Conservation (phyloP, 345 rosid species). For the Excoecaria agallocha region DNA sequence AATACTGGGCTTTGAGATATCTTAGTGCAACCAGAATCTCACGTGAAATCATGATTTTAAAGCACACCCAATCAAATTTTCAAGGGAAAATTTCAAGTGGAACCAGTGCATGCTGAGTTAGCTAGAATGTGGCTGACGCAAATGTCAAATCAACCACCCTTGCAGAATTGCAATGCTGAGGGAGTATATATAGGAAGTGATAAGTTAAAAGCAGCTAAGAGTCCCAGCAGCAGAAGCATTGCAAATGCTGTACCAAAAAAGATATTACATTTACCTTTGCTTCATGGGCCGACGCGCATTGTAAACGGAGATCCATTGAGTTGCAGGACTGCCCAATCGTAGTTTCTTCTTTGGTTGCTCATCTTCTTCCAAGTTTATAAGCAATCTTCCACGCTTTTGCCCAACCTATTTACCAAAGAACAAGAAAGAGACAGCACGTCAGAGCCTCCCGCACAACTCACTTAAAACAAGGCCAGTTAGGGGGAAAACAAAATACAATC, state of each 20-base stretch:
- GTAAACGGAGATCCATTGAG: conserved; percentile 36
- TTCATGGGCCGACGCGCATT: conserved; percentile 36
- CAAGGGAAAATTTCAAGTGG: not conserved
- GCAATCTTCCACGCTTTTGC: conserved; percentile 35
- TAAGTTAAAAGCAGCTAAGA: not conserved
- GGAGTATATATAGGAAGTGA: not conserved
- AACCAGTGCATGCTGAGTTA: not conserved
- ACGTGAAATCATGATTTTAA: not conserved
- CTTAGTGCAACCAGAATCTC: not conserved
- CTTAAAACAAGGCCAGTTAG: not conserved
- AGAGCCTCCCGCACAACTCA: not conserved
- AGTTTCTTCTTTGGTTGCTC: conserved; percentile 36
- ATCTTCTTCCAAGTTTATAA: conserved; percentile 33
- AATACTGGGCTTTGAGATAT: not conserved
- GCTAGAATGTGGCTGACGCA: not conserved
- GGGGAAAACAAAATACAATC: conserved; percentile 1
- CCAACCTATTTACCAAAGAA: conserved; percentile 23
- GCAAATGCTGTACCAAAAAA: not conserved
- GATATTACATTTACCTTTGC: conserved; percentile 22
- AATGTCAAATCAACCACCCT: conserved; percentile 1
- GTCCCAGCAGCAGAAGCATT: not conserved
- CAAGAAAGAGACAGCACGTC: not conserved
- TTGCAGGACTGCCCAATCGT: conserved; percentile 37
- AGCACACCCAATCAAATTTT: not conserved
- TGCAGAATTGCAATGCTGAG: not conserved